Conservation (phyloP, 2,329 filamentous ascomycete genomes). For the Cladosporium sp. region DNA sequence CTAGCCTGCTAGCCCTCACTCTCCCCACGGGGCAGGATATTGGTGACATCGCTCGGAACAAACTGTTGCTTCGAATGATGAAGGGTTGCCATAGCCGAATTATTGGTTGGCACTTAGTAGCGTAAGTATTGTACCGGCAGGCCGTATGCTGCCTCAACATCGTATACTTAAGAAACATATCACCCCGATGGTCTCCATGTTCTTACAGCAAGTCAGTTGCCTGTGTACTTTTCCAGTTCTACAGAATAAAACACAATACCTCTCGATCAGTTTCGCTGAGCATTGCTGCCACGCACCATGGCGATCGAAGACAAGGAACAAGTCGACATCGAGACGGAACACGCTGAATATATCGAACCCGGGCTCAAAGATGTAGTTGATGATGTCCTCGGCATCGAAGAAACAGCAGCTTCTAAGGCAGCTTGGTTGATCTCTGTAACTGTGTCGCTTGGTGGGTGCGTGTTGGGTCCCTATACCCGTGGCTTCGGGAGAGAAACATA, state of each 20-base stretch:
- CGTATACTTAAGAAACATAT: neutral
- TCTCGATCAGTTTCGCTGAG: too few species aligned
- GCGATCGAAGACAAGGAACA: neutral
- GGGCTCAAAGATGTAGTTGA: constrained; percentile 13
- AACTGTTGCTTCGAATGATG: neutral
- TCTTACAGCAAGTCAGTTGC: neutral
- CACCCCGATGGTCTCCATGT: neutral
- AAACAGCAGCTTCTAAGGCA: constrained; percentile 35
- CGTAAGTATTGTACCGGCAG: neutral
- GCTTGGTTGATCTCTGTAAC: constrained; percentile 38
- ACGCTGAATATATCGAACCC: constrained; percentile 7
- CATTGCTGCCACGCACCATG: neutral
- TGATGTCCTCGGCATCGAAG: constrained; percentile 34
- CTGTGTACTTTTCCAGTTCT: neutral
- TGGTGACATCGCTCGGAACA: neutral
- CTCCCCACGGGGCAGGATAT: neutral
- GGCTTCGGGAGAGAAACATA: neutral
- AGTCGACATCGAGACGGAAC: constrained; percentile 7
- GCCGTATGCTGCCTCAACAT: neutral
- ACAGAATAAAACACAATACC: neutral
- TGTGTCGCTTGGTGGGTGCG: constrained; percentile 32
- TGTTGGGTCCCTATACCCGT: constrained; percentile 25
- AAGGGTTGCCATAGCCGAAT: neutral
- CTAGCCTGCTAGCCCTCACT: neutral
- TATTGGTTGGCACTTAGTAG: neutral